Evolutionary conservation across 2,329 filamentous ascomycete species (phyloP), one percentile per base, ranked within the genome.

Genomic region (Epichloe elymi): DNA sequence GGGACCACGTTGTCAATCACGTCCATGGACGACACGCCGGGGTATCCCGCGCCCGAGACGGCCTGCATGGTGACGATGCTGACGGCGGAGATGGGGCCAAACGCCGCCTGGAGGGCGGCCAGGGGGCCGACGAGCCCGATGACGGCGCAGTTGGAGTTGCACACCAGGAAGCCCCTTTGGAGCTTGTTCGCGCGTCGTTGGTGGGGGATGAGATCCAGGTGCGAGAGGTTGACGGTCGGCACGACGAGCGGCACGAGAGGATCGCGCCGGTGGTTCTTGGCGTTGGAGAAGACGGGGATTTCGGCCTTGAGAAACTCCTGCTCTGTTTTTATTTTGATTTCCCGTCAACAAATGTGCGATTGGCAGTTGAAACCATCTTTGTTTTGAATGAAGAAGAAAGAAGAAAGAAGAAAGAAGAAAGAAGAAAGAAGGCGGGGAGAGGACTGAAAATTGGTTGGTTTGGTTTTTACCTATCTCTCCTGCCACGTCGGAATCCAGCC

Each of bases 101-200:
- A 95, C 60, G 80, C 82, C 49, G 83, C 80, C 67, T 95, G 86
- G 37, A 97, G 80, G 15, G 91, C 91, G 11, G 89, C 89, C 63
- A 96, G 91, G 23, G 23, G 93, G 56, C 95, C 94, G 54, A 96
- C 91, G 53, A 97, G 81, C 46, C 91, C 91, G 61, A 97, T 95
- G 63, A 96, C 91, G 51, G 91, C 91, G 71, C 93, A 98, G 73
- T 97, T 97, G 57, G 88, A 95, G 74, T 97, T 97, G 78, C 91
- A 97, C 54, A 96, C 88, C 38, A 97, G 73, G 73, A 97, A 95
- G 23, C 93, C 93, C 70, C 86, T 89, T 55, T 85, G 74, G 43
- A 95, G 75, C 30, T 74, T 73, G 66, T 86, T 80, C 42, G 85
- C 76, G 63, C 80, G 75, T 55, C 87, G 79, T 72, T 97, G 91